phyloP scores from a whole-genome alignment of 176 grass and related monocot species.

The Ampelocalamus luodianensis region DNA sequence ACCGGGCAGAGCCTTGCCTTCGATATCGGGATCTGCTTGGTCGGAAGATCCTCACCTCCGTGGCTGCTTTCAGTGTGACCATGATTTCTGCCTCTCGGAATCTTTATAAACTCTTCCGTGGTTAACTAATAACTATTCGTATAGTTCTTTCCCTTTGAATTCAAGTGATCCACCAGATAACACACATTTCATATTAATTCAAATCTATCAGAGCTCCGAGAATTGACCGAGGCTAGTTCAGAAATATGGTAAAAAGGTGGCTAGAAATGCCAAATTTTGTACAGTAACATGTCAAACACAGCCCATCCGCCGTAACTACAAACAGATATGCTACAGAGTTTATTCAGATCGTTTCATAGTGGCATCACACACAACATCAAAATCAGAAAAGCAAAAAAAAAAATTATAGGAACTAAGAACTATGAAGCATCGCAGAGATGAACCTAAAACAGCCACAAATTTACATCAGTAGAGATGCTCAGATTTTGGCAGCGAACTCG shows the following conservation, averaged over 20 bases:
- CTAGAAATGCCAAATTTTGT: neutral
- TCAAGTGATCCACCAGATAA: neutral
- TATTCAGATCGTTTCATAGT: conserved; percentile 7
- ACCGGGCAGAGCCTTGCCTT: no score
- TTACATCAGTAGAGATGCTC: conserved; percentile 10
- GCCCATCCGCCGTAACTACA: neutral
- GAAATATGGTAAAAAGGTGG: neutral
- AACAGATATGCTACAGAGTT: neutral
- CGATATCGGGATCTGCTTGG: no score
- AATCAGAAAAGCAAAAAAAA: conserved; percentile 1
- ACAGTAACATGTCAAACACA: neutral
- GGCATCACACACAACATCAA: neutral
- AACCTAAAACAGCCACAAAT: neutral
- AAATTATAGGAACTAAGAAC: neutral
- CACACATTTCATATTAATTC: neutral
- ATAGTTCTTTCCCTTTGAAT: no score
- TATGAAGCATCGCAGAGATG: neutral
- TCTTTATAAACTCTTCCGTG: no score
- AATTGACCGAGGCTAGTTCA: neutral
- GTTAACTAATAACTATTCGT: no score
- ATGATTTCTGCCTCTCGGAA: no score
- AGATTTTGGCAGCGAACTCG: conserved; percentile 68
- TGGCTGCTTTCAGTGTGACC: no score
- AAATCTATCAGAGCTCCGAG: neutral
- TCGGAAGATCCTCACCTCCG: no score